Percentiles rank a stretch among this genome's conserved stretches.
phyloP scores from a whole-genome alignment of 2,329 filamentous ascomycete species.

The Ciborinia camelliae region DNA sequence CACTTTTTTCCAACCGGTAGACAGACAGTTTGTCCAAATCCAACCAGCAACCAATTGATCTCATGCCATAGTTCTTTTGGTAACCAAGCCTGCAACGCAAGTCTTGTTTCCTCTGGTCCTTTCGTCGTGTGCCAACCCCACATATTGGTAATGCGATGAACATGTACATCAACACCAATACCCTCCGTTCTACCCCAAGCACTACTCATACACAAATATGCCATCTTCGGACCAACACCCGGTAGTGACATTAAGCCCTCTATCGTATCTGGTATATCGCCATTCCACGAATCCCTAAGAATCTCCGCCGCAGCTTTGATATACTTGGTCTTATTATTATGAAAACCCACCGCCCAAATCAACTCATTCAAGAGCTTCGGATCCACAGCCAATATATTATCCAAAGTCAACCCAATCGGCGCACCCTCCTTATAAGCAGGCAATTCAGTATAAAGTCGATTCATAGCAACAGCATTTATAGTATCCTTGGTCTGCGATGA shows the following conservation, averaged over 20 bases:
- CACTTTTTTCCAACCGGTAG: constrained; percentile 65
- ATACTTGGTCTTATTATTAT: constrained; percentile 71
- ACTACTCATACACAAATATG: constrained; percentile 64
- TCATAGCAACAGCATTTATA: constrained; percentile 65
- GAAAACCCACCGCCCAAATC: constrained; percentile 68
- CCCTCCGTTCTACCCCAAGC: constrained; percentile 63
- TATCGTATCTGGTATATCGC: constrained; percentile 65
- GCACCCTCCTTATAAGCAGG: constrained; percentile 39
- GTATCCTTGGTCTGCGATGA: constrained; percentile 74
- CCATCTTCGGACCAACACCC: constrained; percentile 74
- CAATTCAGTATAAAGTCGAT: constrained; percentile 59
- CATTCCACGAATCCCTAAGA: constrained; percentile 54
- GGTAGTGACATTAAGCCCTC: constrained; percentile 61
- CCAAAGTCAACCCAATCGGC: constrained; percentile 53
- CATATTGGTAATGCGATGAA: constrained; percentile 71
- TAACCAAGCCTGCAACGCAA: constrained; percentile 62
- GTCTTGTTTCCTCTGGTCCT: constrained; percentile 64
- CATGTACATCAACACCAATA: constrained; percentile 64
- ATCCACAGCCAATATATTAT: constrained; percentile 59
- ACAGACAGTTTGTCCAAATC: constrained; percentile 68
- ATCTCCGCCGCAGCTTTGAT: constrained; percentile 64
- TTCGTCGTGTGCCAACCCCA: constrained; percentile 69
- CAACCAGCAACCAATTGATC: constrained; percentile 71
- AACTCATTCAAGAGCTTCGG: constrained; percentile 58
- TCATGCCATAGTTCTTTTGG: constrained; percentile 69